Evolutionary conservation across 2,329 filamentous ascomycete genomes (phyloP).

Genomic region (Aspergillus spinulosporus): DNA sequence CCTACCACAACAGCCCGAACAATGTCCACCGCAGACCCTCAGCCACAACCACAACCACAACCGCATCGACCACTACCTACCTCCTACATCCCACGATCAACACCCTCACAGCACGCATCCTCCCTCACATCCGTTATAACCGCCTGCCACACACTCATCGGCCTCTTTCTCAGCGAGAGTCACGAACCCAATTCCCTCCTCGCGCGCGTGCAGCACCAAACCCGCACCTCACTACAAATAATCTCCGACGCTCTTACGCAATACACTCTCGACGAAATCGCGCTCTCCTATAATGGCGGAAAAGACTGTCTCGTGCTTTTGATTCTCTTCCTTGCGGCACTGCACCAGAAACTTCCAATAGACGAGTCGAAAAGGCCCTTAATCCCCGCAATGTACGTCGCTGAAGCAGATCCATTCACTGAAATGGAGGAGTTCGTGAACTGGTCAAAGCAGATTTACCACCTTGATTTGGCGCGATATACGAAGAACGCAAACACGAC

Average conservation of each 20-base stretch:
- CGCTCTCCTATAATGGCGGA: conserved; percentile 93
- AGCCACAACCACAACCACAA: background rate
- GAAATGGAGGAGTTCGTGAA: conserved; percentile 84
- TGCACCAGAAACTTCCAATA: conserved; percentile 50
- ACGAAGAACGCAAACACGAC: conserved; percentile 52
- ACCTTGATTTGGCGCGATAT: conserved; percentile 73
- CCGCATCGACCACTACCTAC: conserved; percentile 1
- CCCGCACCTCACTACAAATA: conserved; percentile 68
- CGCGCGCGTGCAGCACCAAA: conserved; percentile 70
- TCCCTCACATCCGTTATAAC: conserved; percentile 62
- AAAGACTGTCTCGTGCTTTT: conserved; percentile 96
- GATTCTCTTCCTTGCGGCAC: conserved; percentile 74
- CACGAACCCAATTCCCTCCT: conserved; percentile 58
- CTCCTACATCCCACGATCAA: background rate
- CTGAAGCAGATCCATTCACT: conserved; percentile 77
- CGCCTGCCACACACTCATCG: conserved; percentile 60
- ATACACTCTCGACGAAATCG: conserved; percentile 77
- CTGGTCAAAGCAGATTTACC: conserved; percentile 65
- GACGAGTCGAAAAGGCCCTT: conserved; percentile 19
- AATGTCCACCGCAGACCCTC: background rate
- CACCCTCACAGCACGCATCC: conserved; percentile 3
- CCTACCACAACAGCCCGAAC: background rate
- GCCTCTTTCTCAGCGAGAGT: conserved; percentile 64
- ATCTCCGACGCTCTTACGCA: conserved; percentile 71
- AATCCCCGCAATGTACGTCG: conserved; percentile 88